Evolutionary conservation across 495 filamentous ascomycete species (phyloP), one percentile per base, ranked within the genome.

Genomic region (Tetracladium setigerum): DNA sequence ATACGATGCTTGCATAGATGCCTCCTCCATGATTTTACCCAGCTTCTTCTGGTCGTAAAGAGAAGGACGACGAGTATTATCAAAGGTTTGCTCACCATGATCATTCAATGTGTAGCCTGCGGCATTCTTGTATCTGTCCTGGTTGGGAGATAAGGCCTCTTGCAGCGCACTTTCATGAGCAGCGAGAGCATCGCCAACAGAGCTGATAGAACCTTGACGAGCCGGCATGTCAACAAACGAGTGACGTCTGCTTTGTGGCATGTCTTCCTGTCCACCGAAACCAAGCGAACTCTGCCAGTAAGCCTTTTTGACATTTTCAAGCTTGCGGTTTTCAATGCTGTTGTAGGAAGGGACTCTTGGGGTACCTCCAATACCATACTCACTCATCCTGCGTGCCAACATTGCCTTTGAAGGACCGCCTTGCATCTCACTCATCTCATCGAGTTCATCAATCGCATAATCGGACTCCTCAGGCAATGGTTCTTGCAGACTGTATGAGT

Each of bases 161-260:
- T 56, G 53, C 14, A 51, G 14, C 24, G 15, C 53, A 24, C 16
- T 48, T 32, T 58, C 56, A 38, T 49, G 49, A 4, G 54, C 11
- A 60, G 53, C 63, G 9, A 67, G 63, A 5, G 71, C 62, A 31
- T 88, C 83, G 35, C 72, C 70, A 41, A 74, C 64, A 16, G 83
- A 84, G 46, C 81, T 72, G 43, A 87, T 73, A 3, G 86, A 89
- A 10, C 68, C 69, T 53, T 88, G 82, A 27, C 86, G 70, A 31
- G 80, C 78, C 2, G 81, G 81, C 14, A 85, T 75, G 58, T 91
- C 87, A n/a, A 89, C 91, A 62, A 98, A 95, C n/a, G 92, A 97
- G 65, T 98, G 92, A 3, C 92, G 83, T 41, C 92, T 80, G 59
- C 91, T 95, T 53, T 96, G 89, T 24, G 86, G 78, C 14, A 82